phyloP scores from a whole-genome alignment of 441 rosid genomes.

The Populus hybrid region DNA sequence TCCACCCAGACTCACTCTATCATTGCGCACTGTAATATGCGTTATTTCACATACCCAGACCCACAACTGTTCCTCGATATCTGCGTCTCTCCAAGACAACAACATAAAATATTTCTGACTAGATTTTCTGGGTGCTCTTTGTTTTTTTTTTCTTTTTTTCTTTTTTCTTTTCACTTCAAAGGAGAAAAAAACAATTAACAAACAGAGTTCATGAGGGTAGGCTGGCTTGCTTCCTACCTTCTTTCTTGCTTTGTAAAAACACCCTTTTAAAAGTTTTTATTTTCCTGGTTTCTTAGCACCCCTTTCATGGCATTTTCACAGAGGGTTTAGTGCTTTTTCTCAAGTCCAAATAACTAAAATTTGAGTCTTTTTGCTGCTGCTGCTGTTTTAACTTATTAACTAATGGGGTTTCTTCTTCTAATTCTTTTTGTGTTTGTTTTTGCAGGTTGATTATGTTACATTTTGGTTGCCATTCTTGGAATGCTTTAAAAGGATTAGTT shows the following conservation, averaged over 20 bases:
- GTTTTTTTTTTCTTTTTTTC: too few species aligned
- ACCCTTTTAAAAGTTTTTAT: not conserved
- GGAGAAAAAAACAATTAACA: not conserved
- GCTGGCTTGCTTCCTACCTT: not conserved
- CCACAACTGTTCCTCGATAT: not conserved
- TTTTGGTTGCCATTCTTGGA: not conserved
- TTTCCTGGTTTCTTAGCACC: not conserved
- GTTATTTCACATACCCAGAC: not conserved
- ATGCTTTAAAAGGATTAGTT: not conserved
- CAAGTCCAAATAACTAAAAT: not conserved
- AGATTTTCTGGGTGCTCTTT: not conserved
- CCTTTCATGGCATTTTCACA: not conserved
- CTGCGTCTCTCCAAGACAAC: not conserved
- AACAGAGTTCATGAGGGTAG: not conserved
- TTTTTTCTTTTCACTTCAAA: not conserved
- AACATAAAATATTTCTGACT: not conserved
- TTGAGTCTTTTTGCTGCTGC: not conserved
- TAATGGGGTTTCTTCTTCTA: not conserved
- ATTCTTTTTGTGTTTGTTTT: not conserved
- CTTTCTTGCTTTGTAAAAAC: not conserved
- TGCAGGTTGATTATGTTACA: not conserved
- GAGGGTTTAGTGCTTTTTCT: not conserved
- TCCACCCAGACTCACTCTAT: not conserved
- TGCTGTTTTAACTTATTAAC: not conserved
- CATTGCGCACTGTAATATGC: not conserved